phyloP scores from a whole-genome alignment of 331 rosid species.

The Ulmus americana region DNA sequence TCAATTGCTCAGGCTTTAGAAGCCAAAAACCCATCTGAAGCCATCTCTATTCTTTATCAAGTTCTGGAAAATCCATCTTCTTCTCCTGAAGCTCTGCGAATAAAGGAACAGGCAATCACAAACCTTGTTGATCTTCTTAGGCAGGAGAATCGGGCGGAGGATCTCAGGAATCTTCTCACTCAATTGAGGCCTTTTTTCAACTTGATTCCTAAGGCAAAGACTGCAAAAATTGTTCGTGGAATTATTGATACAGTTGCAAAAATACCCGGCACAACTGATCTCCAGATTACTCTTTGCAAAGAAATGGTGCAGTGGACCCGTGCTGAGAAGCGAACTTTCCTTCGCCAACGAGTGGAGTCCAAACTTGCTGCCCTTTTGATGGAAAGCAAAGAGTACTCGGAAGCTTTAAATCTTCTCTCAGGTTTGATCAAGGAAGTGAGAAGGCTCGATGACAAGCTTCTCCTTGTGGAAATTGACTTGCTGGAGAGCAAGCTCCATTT shows the following conservation, averaged over 20 bases:
- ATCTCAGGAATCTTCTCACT: conserved; percentile 79
- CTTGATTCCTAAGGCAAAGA: conserved; percentile 84
- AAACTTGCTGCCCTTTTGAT: conserved; percentile 89
- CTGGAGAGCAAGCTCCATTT: conserved; percentile 92
- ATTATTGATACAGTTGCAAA: conserved; percentile 82
- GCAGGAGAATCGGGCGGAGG: conserved; percentile 82
- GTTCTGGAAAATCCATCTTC: conserved; percentile 77
- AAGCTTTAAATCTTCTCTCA: conserved; percentile 73
- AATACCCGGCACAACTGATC: conserved; percentile 81
- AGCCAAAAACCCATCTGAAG: conserved; percentile 57
- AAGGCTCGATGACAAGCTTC: conserved; percentile 91
- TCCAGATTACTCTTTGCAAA: conserved; percentile 78
- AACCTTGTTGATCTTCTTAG: conserved; percentile 66
- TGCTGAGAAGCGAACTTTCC: conserved; percentile 81
- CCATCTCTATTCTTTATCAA: conserved; percentile 67
- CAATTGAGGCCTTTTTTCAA: conserved; percentile 88
- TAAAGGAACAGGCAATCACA: conserved; percentile 78
- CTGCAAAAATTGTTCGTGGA: conserved; percentile 87
- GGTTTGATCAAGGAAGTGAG: conserved; percentile 90
- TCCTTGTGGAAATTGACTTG: conserved; percentile 90
- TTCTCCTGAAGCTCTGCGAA: conserved; percentile 71
- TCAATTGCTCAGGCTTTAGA: conserved; percentile 62
- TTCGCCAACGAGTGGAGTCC: conserved; percentile 90
- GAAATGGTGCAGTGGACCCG: conserved; percentile 97
- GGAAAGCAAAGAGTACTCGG: conserved; percentile 87